Percentiles rank a stretch among this genome's conserved stretches.
Evolutionary conservation across 2,329 filamentous ascomycete genomes (phyloP).

Genomic region (Trichoderma sp.): DNA sequence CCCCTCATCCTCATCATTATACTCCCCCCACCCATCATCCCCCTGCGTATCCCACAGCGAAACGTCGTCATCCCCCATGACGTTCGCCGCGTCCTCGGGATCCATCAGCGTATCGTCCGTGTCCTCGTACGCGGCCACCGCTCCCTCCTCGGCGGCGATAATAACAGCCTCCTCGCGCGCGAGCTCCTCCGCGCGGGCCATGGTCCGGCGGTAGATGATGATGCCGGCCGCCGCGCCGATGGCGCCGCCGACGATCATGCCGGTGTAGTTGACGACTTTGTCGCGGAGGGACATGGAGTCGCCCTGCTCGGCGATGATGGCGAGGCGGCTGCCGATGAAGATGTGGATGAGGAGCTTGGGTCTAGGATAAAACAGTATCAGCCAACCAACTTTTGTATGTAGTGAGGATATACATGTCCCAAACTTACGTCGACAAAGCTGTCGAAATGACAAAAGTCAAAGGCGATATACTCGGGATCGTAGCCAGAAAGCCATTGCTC

Average conservation of each 20-base stretch:
- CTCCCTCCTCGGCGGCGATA: slow-evolving; percentile 38
- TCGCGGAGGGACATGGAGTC: slow-evolving; percentile 79
- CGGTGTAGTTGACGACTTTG: slow-evolving; percentile 80
- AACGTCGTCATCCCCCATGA: slow-evolving; percentile 63
- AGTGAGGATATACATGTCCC: too few relatives aligned
- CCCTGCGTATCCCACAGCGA: slow-evolving; percentile 56
- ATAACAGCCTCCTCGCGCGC: slow-evolving; percentile 49
- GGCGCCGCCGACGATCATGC: slow-evolving; percentile 71
- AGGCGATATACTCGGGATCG: slow-evolving; percentile 84
- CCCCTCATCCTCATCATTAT: slow-evolving; percentile 31
- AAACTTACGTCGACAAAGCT: slow-evolving; percentile 64
- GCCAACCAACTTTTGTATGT: not conserved
- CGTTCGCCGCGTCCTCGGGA: slow-evolving; percentile 54
- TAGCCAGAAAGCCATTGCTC: slow-evolving; percentile 91
- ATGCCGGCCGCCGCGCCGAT: slow-evolving; percentile 77
- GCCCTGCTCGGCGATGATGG: slow-evolving; percentile 77
- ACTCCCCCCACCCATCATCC: slow-evolving; percentile 38
- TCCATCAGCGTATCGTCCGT: slow-evolving; percentile 50
- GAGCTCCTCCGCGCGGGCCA: slow-evolving; percentile 63
- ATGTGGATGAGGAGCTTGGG: slow-evolving; percentile 91
- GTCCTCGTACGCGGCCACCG: slow-evolving; percentile 45
- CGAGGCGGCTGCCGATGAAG: slow-evolving; percentile 85
- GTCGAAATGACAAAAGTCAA: slow-evolving; percentile 79
- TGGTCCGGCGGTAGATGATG: slow-evolving; percentile 78
- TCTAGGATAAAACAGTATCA: slow-evolving; percentile 38